Conservation (phyloP, 2,329 filamentous ascomycete species). For the Cytospora piceicola region DNA sequence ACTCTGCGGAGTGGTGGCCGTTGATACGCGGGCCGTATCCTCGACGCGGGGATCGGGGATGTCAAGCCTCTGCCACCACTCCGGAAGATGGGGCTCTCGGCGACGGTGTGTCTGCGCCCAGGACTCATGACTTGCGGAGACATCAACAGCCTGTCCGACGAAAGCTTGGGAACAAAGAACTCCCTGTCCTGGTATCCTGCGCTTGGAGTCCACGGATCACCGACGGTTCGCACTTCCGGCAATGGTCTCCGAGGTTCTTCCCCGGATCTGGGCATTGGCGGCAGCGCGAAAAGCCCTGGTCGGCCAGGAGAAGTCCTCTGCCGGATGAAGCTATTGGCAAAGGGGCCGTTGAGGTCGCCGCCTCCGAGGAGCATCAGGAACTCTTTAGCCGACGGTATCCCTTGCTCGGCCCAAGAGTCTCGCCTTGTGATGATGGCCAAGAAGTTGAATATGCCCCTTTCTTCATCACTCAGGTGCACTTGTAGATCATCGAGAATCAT, state of each 20-base stretch:
- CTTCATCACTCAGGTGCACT: slow-evolving; percentile 48
- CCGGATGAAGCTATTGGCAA: slow-evolving; percentile 48
- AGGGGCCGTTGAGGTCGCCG: slow-evolving; percentile 43
- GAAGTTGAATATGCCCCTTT: slow-evolving; percentile 49
- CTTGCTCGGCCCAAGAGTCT: slow-evolving; percentile 51
- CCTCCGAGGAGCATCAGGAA: slow-evolving; percentile 56
- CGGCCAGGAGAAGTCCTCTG: slow-evolving; percentile 42
- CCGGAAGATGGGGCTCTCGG: slow-evolving; percentile 49
- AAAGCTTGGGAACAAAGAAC: slow-evolving; percentile 36
- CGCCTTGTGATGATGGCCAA: slow-evolving; percentile 52
- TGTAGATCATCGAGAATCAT: slow-evolving; percentile 51
- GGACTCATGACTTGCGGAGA: slow-evolving; percentile 36
- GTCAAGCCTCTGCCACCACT: slow-evolving; percentile 46
- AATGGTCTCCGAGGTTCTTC: slow-evolving; percentile 45
- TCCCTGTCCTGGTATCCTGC: slow-evolving; percentile 37
- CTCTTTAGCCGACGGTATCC: slow-evolving; percentile 52
- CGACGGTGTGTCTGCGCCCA: slow-evolving; percentile 51
- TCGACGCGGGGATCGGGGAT: slow-evolving; percentile 47
- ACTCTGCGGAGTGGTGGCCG: slow-evolving; percentile 69
- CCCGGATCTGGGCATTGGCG: slow-evolving; percentile 39
- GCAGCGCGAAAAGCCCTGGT: slow-evolving; percentile 39
- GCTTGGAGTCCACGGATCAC: slow-evolving; percentile 43
- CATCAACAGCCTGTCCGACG: slow-evolving; percentile 37
- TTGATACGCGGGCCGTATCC: slow-evolving; percentile 52
- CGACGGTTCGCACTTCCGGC: slow-evolving; percentile 45